Base-by-base conservation (phyloP, 129 eudicot genomes). In the Dittrichia graveolens region DNA sequence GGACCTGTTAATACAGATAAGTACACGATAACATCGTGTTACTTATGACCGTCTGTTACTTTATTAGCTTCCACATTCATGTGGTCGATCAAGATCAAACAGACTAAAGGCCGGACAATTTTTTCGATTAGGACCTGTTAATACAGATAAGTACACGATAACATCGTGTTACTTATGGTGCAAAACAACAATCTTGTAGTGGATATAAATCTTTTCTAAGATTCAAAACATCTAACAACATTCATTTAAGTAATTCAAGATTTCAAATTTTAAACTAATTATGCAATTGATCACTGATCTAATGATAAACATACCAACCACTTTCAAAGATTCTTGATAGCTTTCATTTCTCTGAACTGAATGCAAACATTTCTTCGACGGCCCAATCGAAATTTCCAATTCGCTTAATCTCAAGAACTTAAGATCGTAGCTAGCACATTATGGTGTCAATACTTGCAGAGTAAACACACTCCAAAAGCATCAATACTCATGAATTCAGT, bases 401-500 rank as follows among this genome's bases (percentile, higher is more conserved):
- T 80, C 72, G 46, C 92, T 83, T 75, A 75, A 65, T 76, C 77
- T 89, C 13, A 80, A 73, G 61, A 77, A 75, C 96, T 86, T 42
- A 95, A 94, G 65, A 94, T 94, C 31, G 2, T 24, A 24, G 39
- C 86, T 92, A 0, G 96, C 93, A 77, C 91, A 84, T 39, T 87
- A 94, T 12, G 87, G 89, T 57, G 84, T 50, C 98, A 92, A 46
- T 70, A 61, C 10, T 38, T 40, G 61, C 48, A 73, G 82, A 80
- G 76, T 41, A 96, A 95, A 62, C 85, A 81, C 65, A 88, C 96
- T 34, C 97, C 98, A 77, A 73, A 89, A 8, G 98, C 98, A 83
- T 92, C 98, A 47, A 92, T 83, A 96, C 82, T 94, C 98, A 75
- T 88, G 93, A 8, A 96, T 55, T 83, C 96, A 81, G 90, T 83